phyloP scores from a whole-genome alignment of 1,284 basidiomycete genomes.

The Puccinia sorghi region DNA sequence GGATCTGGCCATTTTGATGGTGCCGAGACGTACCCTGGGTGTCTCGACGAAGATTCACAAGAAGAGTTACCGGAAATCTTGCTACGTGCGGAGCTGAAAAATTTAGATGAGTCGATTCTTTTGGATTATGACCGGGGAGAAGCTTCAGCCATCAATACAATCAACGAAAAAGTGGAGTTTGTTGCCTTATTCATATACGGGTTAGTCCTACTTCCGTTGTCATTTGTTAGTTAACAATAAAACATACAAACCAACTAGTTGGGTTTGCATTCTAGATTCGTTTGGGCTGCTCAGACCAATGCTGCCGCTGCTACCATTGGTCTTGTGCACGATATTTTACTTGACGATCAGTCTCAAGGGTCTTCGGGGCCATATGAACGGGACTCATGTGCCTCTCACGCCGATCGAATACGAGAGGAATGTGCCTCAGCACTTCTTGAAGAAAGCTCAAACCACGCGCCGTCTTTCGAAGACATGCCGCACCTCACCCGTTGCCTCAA shows the following conservation, averaged over 20 bases:
- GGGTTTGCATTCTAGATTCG: slow-evolving; percentile 24
- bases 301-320: slow-evolving; percentile 48
- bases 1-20: not conserved
- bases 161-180: slow-evolving; percentile 40
- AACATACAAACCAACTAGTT: not conserved
- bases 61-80: slow-evolving; percentile 46
- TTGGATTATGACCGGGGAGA: slow-evolving; percentile 26
- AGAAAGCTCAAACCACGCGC: not conserved
- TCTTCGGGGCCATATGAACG: not conserved
- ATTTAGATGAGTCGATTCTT: slow-evolving; percentile 24
- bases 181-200: slow-evolving; percentile 45
- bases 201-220: slow-evolving; percentile 11
- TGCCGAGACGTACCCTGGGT: not conserved
- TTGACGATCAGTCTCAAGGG: slow-evolving; percentile 19
- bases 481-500: slow-evolving; percentile 38
- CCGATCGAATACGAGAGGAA: slow-evolving; percentile 18
- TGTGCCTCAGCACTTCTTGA: slow-evolving; percentile 8
- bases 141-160: slow-evolving; percentile 6
- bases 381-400: not conserved
- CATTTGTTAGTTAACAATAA: not conserved
- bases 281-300: slow-evolving; percentile 49
- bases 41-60: slow-evolving; percentile 3
- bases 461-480: slow-evolving; percentile 27
- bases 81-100: slow-evolving; percentile 29
- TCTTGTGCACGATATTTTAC: slow-evolving; percentile 38